phyloP scores from a whole-genome alignment of 257 asterid species.

The Plantago elongata region DNA sequence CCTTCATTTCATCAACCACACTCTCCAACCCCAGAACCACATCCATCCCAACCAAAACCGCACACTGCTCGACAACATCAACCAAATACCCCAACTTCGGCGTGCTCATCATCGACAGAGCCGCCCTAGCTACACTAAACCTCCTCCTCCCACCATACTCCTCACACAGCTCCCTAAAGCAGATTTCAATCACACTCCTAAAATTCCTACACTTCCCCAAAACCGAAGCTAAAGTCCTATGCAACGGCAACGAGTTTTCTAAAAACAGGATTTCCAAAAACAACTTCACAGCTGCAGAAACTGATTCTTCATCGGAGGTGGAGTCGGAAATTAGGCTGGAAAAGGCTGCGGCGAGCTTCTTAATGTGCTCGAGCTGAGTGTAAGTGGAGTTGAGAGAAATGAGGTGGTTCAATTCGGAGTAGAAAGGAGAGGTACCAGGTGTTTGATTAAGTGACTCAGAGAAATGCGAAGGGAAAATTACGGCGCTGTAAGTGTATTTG shows the following conservation, averaged over 20 bases:
- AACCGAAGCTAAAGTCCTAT: conserved; percentile 66
- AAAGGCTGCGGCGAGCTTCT: conserved; percentile 58
- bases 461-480: conserved; percentile 61
- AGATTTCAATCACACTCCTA: conserved; percentile 40
- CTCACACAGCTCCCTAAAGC: conserved; percentile 58
- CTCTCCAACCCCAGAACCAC: conserved; percentile 60
- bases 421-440: conserved; percentile 37
- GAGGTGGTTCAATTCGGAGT: conserved; percentile 50
- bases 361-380: conserved; percentile 74
- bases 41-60: conserved; percentile 65
- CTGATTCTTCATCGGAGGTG: conserved; percentile 30
- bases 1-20: conserved; percentile 52
- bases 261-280: conserved; percentile 69
- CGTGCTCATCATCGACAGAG: conserved; percentile 84
- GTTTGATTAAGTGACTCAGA: conserved; percentile 54
- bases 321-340: conserved; percentile 43
- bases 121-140: conserved; percentile 82
- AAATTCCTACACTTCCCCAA: conserved; percentile 55
- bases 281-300: conserved; percentile 47
- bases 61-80: conserved; percentile 72
- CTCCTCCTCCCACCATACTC: conserved; percentile 75
- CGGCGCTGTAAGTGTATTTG: conserved; percentile 76
- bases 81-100: conserved; percentile 79
- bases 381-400: conserved; percentile 72
- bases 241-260: conserved; percentile 82